A percentile compares a stretch with the other conserved stretches of the same genome.
Conservation (phyloP, 2,329 filamentous ascomycete species). For the Aspergillus pseudotamarii region DNA sequence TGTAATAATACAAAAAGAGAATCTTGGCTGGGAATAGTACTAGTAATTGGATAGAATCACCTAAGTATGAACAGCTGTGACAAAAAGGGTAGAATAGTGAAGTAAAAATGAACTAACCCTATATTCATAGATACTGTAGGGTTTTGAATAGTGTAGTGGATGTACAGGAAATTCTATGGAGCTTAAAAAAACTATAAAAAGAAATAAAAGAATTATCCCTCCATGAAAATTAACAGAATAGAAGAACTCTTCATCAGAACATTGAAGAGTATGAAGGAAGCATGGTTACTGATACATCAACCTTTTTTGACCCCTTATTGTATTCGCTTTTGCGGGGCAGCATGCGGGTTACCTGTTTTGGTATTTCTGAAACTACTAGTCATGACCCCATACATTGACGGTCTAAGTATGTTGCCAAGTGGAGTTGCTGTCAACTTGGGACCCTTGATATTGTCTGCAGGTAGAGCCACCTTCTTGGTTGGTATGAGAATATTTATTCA, state of each 20-base stretch:
- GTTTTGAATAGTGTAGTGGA: background rate
- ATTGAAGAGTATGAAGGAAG: background rate
- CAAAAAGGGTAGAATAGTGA: background rate
- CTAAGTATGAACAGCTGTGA: background rate
- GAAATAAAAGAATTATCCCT: background rate
- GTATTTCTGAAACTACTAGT: slow-evolving; percentile 8
- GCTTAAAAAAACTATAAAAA: background rate
- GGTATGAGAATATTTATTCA: background rate
- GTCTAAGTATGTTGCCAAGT: slow-evolving; percentile 1
- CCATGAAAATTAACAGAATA: background rate
- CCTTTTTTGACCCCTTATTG: slow-evolving; percentile 2
- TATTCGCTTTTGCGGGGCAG: background rate
- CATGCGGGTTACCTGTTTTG: background rate
- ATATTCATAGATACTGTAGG: background rate
- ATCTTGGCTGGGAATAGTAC: background rate
- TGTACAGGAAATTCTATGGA: background rate
- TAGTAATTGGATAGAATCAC: background rate
- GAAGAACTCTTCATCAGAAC: background rate
- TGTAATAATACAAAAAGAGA: background rate
- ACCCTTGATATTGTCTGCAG: slow-evolving; percentile 1
- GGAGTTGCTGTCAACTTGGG: background rate
- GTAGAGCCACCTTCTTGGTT: background rate
- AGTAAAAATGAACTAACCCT: background rate
- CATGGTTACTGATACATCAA: background rate
- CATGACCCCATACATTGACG: background rate